Evolutionary conservation across 768 basidiomycete species (phyloP).

Genomic region (Sporobolomyces phaffii): DNA sequence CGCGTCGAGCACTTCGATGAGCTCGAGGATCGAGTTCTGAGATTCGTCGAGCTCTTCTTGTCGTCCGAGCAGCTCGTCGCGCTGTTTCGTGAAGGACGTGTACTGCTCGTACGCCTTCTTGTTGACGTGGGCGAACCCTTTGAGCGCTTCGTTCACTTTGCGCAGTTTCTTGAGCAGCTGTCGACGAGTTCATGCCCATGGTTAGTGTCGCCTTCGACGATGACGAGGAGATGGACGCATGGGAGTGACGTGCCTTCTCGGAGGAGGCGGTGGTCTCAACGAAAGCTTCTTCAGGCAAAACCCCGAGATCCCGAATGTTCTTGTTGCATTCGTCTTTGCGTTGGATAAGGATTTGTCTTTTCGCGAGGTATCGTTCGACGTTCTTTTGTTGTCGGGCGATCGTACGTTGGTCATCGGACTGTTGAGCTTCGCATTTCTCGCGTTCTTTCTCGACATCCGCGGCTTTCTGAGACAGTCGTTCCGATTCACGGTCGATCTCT

Average conservation of each 20-base stretch:
- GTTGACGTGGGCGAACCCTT: constrained; percentile 97
- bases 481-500: constrained; percentile 47
- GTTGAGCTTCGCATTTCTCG: constrained; percentile 72
- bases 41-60: constrained; percentile 87
- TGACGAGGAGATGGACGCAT: neutral
- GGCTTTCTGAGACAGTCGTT: constrained; percentile 19
- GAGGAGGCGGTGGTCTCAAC: constrained; percentile 66
- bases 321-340: constrained; percentile 92
- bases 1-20: constrained; percentile 89
- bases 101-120: constrained; percentile 99
- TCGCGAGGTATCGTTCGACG: constrained; percentile 87
- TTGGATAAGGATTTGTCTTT: constrained; percentile 72
- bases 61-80: constrained; percentile 78
- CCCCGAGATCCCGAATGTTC: constrained; percentile 91
- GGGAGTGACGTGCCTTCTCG: constrained; percentile 63
- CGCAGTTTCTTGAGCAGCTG: constrained; percentile 93
- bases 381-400: constrained; percentile 91
- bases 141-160: constrained; percentile 79
- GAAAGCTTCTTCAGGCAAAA: constrained; percentile 93
- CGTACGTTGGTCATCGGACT: constrained; percentile 74
- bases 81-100: constrained; percentile 93
- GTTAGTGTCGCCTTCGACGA: too few relatives aligned
- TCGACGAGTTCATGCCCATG: too few relatives aligned
- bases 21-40: constrained; percentile 78
- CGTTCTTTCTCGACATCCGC: constrained; percentile 49